phyloP scores from a whole-genome alignment of 495 filamentous ascomycete genomes.

The Aspergillus indologenus region DNA sequence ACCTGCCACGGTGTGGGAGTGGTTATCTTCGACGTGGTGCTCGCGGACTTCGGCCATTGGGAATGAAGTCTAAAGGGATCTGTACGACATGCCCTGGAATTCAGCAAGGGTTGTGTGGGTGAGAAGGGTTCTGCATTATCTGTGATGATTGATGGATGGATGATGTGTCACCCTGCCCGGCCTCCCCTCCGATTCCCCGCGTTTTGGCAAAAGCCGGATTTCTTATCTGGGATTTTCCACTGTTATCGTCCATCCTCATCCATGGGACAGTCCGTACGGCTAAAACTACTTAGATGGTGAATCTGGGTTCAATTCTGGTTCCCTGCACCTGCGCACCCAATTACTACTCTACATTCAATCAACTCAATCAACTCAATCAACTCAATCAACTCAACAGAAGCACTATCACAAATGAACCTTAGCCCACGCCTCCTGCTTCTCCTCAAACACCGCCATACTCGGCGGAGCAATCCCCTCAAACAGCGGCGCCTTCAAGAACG shows the following conservation, averaged over 20 bases:
- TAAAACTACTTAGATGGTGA: no score
- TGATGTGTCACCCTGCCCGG: not conserved
- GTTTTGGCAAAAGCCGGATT: not conserved
- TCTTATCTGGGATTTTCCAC: not conserved
- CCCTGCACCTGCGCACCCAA: not conserved
- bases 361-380: no score
- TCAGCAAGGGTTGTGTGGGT: not conserved
- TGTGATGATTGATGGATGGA: not conserved
- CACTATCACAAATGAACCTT: not conserved
- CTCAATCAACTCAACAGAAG: no score
- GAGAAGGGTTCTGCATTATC: no score
- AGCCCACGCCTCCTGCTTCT: slow-evolving; percentile 15
- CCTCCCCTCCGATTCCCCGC: not conserved
- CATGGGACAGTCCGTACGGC: not conserved
- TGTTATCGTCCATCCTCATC: not conserved
- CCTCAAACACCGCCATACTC: slow-evolving; percentile 18
- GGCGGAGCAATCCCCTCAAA: slow-evolving; percentile 23
- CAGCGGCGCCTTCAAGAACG: slow-evolving; percentile 27
- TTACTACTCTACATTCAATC: not conserved
- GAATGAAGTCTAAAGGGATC: not conserved
- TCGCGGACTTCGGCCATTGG: not conserved
- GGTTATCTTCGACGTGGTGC: not conserved
- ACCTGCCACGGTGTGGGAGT: not conserved
- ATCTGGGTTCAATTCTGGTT: not conserved
- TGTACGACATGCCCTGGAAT: not conserved